phyloP scores from a whole-genome alignment of 768 basidiomycete genomes.

The Erythrobasidium yunnanense region DNA sequence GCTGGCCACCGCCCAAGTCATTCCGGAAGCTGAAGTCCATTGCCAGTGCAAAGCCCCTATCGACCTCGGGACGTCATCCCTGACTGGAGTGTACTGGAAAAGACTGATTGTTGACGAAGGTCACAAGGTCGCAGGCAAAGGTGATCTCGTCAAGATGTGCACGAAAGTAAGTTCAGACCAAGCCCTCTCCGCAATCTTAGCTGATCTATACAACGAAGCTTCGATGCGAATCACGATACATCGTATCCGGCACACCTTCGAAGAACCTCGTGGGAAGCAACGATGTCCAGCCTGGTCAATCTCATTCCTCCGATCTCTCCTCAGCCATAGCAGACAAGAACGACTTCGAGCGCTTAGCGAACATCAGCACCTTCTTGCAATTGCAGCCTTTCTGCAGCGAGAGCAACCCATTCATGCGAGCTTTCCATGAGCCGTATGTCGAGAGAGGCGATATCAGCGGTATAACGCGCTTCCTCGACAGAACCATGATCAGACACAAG shows the following conservation, averaged over 20 bases:
- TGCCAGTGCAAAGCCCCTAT: conserved; percentile 4
- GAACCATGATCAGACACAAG: conserved; percentile 29
- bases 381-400: conserved; percentile 18
- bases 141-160: conserved; percentile 20
- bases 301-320: not conserved
- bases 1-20: not conserved
- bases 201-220: conserved; percentile 12
- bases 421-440: conserved; percentile 13
- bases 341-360: conserved; percentile 33
- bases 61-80: conserved; percentile 7
- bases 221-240: conserved; percentile 30
- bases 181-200: not conserved
- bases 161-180: not conserved
- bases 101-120: conserved; percentile 37
- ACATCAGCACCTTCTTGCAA: conserved; percentile 10
- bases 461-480: conserved; percentile 21
- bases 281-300: not conserved
- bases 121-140: conserved; percentile 17
- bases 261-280: conserved; percentile 31
- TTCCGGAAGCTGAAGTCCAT: not conserved
- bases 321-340: conserved; percentile 25
- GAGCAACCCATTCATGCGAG: conserved; percentile 26
- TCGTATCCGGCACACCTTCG: conserved; percentile 35
- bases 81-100: conserved; percentile 31
- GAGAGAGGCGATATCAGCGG: conserved; percentile 11